A percentile compares a stretch with the other conserved stretches of the same genome.
These are phyloP conservation scores for Rubroboletus satanas DNA, from an alignment of 768 basidiomycete genomes.

Conservation along the genomic window DNA sequence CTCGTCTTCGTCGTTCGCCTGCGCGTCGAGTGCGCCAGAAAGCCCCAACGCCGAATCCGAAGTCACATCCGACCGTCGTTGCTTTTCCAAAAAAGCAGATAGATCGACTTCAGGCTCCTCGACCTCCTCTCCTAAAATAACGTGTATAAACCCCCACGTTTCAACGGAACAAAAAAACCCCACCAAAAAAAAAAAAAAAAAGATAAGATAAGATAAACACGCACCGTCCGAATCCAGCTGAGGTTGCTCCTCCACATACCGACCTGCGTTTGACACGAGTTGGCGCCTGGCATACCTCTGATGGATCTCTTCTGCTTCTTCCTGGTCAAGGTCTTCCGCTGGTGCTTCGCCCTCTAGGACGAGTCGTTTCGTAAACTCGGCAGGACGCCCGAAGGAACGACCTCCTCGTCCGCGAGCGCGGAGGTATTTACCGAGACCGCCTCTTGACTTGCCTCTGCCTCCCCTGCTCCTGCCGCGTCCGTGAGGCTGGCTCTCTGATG, in stretches of 20 bases:
- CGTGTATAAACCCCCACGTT: background rate
- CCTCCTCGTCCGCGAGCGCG: conserved; percentile 68
- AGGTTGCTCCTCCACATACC: conserved; percentile 68
- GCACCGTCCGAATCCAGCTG: conserved; percentile 69
- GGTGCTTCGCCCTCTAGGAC: conserved; percentile 55
- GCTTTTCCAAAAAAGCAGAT: conserved; percentile 60
- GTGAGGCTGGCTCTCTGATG: conserved; percentile 13
- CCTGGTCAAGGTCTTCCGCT: conserved; percentile 34
- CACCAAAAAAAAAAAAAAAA: background rate
- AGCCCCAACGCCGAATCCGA: conserved; percentile 22
- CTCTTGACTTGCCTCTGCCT: conserved; percentile 57
- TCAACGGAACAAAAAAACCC: background rate
- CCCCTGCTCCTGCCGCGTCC: conserved; percentile 48
- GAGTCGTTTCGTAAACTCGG: conserved; percentile 60
- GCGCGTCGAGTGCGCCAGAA: conserved; percentile 13
- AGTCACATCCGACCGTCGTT: conserved; percentile 42
- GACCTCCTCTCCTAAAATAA: conserved; percentile 53
- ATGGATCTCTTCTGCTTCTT: conserved; percentile 45
- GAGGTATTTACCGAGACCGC: conserved; percentile 71
- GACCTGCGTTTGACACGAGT: conserved; percentile 67
- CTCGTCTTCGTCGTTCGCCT: conserved; percentile 46
- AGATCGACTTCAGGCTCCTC: conserved; percentile 73
- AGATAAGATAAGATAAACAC: background rate
- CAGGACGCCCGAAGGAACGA: conserved; percentile 55
- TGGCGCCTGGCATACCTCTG: conserved; percentile 54